Conservation (phyloP, 2,329 filamentous ascomycete genomes). For the Grosmannia clavigera region DNA sequence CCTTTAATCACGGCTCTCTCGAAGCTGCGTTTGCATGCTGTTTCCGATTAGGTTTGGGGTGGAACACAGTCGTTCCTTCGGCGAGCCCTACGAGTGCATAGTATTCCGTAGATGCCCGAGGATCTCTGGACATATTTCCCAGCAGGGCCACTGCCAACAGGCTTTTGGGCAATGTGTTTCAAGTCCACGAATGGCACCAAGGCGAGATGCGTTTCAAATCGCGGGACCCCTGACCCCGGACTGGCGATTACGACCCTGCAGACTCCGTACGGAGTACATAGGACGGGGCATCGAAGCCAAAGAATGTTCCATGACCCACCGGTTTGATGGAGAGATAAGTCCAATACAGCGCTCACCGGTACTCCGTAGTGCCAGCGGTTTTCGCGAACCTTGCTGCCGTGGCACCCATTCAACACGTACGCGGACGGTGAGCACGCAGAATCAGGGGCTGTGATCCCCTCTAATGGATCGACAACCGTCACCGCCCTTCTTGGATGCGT, state of each 20-base stretch:
- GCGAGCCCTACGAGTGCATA: not conserved
- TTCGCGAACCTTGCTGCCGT: not conserved
- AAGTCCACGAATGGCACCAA: not conserved
- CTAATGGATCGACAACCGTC: not conserved
- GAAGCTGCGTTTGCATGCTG: not conserved
- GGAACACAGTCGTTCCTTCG: not conserved
- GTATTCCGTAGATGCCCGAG: not conserved
- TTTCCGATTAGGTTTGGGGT: not conserved
- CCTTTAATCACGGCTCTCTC: not conserved
- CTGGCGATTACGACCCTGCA: not conserved
- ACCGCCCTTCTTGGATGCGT: not conserved
- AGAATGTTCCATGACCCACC: not conserved
- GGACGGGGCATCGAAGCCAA: not conserved
- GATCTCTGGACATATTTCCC: not conserved
- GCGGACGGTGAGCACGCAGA: not conserved
- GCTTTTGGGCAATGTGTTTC: not conserved
- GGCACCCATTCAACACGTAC: not conserved
- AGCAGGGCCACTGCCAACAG: not conserved
- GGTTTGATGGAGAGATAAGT: not conserved
- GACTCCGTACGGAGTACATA: not conserved
- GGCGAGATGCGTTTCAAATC: not conserved
- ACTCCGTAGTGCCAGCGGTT: not conserved
- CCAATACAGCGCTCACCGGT: not conserved
- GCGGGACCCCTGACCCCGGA: not conserved
- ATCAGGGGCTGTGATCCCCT: not conserved